These are phyloP conservation scores for Tetracentron sinense DNA, from an alignment of 164 flowering plant species.

Conservation along the genomic window DNA sequence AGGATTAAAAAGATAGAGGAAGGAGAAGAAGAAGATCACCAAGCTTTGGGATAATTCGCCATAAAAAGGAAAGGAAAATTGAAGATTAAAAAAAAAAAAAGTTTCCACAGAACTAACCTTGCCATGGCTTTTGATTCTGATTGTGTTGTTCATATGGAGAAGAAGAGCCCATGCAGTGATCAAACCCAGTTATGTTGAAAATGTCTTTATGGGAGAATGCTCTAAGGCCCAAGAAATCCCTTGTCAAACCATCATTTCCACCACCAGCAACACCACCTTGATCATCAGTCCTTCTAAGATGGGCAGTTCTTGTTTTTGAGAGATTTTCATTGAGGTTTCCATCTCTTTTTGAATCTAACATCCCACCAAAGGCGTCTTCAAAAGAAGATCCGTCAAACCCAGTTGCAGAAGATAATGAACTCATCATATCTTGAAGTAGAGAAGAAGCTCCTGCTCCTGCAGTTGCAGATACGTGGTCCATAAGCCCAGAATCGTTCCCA, in stretches of 20 bases:
- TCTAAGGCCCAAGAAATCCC: constrained; percentile 84
- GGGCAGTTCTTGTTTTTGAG: constrained; percentile 4
- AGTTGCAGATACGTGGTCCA: constrained; percentile 24
- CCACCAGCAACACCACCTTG: constrained; percentile 20
- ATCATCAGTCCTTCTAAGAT: constrained; percentile 13
- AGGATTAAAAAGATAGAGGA: constrained; percentile 14
- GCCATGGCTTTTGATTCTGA: constrained; percentile 56
- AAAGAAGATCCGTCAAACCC: constrained; percentile 35
- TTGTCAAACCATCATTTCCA: constrained; percentile 56
- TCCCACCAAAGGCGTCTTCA: constrained; percentile 41
- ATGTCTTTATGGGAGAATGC: constrained; percentile 63
- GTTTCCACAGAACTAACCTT: constrained; percentile 39
- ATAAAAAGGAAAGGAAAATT: too few relatives aligned
- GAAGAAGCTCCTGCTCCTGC: constrained; percentile 18
- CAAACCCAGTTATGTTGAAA: constrained; percentile 50
- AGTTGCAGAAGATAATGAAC: constrained; percentile 26
- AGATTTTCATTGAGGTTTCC: constrained; percentile 10
- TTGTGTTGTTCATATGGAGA: constrained; percentile 32
- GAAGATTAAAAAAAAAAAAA: background rate
- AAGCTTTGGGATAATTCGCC: background rate
- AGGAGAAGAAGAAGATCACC: background rate
- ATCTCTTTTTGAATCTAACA: constrained; percentile 25
- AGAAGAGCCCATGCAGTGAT: constrained; percentile 41
- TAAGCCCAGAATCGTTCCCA: constrained; percentile 27
- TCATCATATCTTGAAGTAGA: constrained; percentile 48